Conservation (phyloP, 2,329 filamentous ascomycete species). For the Calycina marina region DNA sequence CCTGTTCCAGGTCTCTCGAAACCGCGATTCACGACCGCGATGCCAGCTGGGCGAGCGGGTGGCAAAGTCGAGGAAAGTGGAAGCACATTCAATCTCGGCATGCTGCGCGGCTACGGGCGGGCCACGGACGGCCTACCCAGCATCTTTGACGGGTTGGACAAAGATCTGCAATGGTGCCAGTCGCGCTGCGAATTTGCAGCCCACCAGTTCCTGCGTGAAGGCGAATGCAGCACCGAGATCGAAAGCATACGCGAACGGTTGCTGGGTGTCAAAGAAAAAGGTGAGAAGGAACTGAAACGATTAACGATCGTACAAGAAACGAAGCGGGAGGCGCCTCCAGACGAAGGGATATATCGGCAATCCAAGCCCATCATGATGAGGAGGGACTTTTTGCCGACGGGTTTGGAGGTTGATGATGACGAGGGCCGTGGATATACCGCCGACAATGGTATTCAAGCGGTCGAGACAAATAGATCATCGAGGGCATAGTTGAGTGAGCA, state of each 20-base stretch:
- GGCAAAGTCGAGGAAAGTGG: conserved; percentile 8
- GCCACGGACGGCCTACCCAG: conserved; percentile 5
- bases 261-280: conserved; percentile 37
- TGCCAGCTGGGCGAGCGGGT: conserved; percentile 24
- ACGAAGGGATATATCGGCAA: conserved; percentile 5
- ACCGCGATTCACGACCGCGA: conserved; percentile 26
- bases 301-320: conserved; percentile 10
- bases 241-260: conserved; percentile 35
- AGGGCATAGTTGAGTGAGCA: no score
- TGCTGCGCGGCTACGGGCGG: conserved; percentile 15
- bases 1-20: conserved; percentile 14
- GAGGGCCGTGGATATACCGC: conserved; percentile 10
- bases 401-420: conserved; percentile 16
- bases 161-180: conserved; percentile 66
- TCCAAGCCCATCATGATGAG: conserved; percentile 6
- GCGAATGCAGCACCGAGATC: conserved; percentile 69
- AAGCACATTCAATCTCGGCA: conserved; percentile 9
- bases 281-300: conserved; percentile 15
- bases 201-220: conserved; percentile 78
- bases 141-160: conserved; percentile 61
- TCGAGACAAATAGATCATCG: conserved; percentile 12
- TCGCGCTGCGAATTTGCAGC: conserved; percentile 73
- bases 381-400: conserved; percentile 5
- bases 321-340: conserved; percentile 2
- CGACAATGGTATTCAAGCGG: conserved; percentile 17